A percentile compares a stretch with the other conserved stretches of the same genome.
Evolutionary conservation across 2,329 filamentous ascomycete species (phyloP).

Genomic region (Apiospora hydei): DNA sequence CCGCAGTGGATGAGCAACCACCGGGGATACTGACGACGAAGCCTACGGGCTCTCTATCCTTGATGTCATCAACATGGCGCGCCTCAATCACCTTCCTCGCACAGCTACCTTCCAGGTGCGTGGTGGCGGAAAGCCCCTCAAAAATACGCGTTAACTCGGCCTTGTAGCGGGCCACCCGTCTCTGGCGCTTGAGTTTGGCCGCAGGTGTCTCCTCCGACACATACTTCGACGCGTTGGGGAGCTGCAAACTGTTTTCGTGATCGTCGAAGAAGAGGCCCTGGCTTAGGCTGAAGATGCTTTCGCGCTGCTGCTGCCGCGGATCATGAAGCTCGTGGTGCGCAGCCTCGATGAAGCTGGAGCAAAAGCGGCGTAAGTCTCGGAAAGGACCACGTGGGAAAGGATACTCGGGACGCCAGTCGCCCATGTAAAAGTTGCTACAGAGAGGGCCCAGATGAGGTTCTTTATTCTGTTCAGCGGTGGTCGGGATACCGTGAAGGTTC

Average conservation of each 20-base stretch:
- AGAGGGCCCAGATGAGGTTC: not conserved
- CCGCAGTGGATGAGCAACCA: too few relatives aligned
- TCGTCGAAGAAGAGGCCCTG: not conserved
- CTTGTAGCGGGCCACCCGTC: not conserved
- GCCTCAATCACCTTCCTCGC: too few relatives aligned
- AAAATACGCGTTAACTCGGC: not conserved
- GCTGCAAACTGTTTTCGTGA: not conserved
- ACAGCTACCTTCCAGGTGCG: too few relatives aligned
- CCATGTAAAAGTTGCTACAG: not conserved
- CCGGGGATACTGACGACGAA: too few relatives aligned
- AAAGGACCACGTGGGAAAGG: not conserved
- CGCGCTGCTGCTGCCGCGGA: not conserved
- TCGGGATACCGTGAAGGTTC: not conserved
- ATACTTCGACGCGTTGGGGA: too few relatives aligned
- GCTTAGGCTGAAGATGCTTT: too few relatives aligned
- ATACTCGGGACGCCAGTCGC: not conserved
- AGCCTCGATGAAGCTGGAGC: not conserved
- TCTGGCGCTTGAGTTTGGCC: too few relatives aligned
- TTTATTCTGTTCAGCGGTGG: not conserved
- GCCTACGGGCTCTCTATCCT: too few relatives aligned
- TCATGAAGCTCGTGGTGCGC: not conserved
- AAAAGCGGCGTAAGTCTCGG: not conserved
- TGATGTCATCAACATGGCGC: too few relatives aligned
- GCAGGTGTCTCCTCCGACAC: too few relatives aligned
- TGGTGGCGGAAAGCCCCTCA: too few relatives aligned